Base-by-base conservation (phyloP, 2,329 filamentous ascomycete genomes). In the Arthrobotrys pseudoclavata region DNA sequence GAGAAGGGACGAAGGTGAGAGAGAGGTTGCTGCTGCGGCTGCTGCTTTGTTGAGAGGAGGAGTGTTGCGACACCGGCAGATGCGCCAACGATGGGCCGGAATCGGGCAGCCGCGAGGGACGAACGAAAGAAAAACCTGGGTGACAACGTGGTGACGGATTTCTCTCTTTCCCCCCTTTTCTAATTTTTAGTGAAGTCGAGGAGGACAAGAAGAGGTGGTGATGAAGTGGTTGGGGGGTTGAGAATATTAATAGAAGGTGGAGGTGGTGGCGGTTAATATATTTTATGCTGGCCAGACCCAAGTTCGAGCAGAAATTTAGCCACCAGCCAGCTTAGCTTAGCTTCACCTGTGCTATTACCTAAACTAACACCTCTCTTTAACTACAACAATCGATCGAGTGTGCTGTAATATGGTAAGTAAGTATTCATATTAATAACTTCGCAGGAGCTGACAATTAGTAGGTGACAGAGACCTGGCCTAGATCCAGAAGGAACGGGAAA, bases 111-210 rank as follows among this genome's bases (percentile, higher is more conserved):
- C 75, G 75, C 67, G 64, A 72, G 53, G 37, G 64, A 57, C 53
- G 60, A 47, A 24, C 70, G 69, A 66, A 71, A 76, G 78, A 80
- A 69, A 63, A 81, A 71, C 18, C 62, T 69, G n/a, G 66, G 69
- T 48, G 80, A 81, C 79, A 80, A 76, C 80, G 80, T 81, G 67
- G 66, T 81, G 64, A 48, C 24, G 26, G 50, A n/a, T n/a, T 10
- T 31, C 34, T 37, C 1, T 45, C 1, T 18, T 45, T 18, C 7
- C 2, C 3, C 15, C 15, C 15, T n/a, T 42, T 13, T 42, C 15
- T 15, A 15, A 42, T 42, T 13, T 42, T 42, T 42, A 4, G 9
- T 18, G 29, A 34, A 42, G 53, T 22, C 3, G 60, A 48, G n/a
- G 60, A 37, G 47, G n/a, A n/a, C n/a, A n/a, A n/a, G 13, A 15